Percentiles rank a stretch among this genome's conserved stretches.
phyloP scores from a whole-genome alignment of 2,329 filamentous ascomycete genomes.

The Cercospora citrullina region DNA sequence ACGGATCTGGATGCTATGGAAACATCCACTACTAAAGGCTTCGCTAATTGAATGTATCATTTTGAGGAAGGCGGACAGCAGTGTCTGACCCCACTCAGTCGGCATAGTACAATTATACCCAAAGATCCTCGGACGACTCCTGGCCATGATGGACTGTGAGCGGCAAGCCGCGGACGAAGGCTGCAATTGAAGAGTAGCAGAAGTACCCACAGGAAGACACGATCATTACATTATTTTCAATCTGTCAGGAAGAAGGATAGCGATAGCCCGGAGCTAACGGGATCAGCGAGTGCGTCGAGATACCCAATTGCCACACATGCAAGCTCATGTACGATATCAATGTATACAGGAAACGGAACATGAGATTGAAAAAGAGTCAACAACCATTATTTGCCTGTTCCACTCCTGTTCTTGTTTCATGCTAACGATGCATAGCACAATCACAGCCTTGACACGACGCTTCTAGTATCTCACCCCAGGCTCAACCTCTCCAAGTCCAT shows the following conservation, averaged over 20 bases:
- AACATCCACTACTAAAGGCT: background rate
- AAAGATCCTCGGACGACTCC: background rate
- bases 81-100: background rate
- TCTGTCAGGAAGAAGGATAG: background rate
- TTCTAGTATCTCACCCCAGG: background rate
- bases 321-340: background rate
- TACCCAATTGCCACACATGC: background rate
- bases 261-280: background rate
- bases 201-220: background rate
- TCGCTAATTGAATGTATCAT: background rate
- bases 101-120: background rate
- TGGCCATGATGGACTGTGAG: background rate
- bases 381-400: background rate
- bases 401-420: background rate
- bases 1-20: background rate
- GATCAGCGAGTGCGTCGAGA: background rate
- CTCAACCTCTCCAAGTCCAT: background rate
- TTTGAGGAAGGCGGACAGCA: background rate
- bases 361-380: background rate
- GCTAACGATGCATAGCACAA: background rate
- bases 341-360: background rate
- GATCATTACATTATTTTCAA: background rate
- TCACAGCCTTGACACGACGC: background rate
- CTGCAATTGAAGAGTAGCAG: background rate
- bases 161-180: background rate